Evolutionary conservation across 2,329 filamentous ascomycete species (phyloP), one percentile per base, ranked within the genome.

Genomic region (Penicillium sp.): DNA sequence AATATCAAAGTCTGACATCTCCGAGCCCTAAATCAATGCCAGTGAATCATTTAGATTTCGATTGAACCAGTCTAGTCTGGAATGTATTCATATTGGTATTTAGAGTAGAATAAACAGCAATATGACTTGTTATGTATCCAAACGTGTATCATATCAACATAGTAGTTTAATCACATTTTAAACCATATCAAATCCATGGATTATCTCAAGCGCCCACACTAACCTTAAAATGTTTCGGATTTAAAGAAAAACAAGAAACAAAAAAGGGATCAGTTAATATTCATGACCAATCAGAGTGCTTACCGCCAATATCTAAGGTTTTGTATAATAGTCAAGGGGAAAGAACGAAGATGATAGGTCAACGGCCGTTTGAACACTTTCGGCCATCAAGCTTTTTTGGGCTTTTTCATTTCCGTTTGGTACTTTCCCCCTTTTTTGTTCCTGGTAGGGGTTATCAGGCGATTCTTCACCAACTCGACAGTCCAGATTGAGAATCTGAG

Each of bases 151-250:
- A 9, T 19, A 19, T 12, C 6, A 29, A 19, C 2, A 12, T 12
- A 27, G 27, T 15, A 53, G 39, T n/a, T n/a, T 52, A 43, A 39
- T 38, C 21, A n/a, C 21, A 9, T 27, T 43, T 27, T n/a, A n/a
- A 43, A 27, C 23, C 15, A 27, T 12, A 43, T 17, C 23, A 5
- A 15, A 43, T 12, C 41, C 41, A 43, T 43, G 54, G 49, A 53
- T 41, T 41, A 53, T 39, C 5, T 33, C 42, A 47, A 38, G 48
- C 54, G 54, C 47, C 19, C 6, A 42, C 33, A 17, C 31, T 13
- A 47, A 57, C 41, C 36, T 35, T 53, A 29, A 29, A 29, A 0
- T 61, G 61, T 63, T 67, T 66, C 61, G 52, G 58, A 64, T 57
- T 38, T 49, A 35, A 15, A 59, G 5, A 23, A 15, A 29, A 29